These are phyloP conservation scores for Gentiana straminea DNA, from an alignment of 257 asterid genomes.

Conservation along the genomic window DNA sequence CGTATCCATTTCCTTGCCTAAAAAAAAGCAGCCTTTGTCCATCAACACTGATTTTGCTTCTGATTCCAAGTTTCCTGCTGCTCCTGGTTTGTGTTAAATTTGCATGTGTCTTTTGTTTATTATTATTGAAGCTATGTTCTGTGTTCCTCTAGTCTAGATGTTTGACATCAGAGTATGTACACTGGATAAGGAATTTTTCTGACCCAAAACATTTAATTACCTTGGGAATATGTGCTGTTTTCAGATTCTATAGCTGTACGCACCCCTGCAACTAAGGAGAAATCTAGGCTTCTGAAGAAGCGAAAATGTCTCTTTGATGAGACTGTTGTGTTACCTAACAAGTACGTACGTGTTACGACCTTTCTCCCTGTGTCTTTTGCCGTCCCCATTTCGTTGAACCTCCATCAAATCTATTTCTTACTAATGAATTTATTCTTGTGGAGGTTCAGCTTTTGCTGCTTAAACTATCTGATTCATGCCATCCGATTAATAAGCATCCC, in stretches of 20 bases:
- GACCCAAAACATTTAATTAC: constrained; percentile 2
- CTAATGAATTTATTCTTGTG: background rate
- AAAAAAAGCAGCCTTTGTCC: constrained; percentile 21
- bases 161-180: background rate
- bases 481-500: no score
- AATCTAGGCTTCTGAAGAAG: constrained; percentile 36
- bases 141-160: no score
- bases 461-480: no score
- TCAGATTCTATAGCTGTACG: constrained; percentile 34
- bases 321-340: constrained; percentile 29
- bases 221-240: constrained; percentile 15
- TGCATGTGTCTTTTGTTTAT: background rate
- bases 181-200: background rate
- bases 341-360: constrained; percentile 22
- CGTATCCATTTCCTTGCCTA: background rate
- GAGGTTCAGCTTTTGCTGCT: background rate
- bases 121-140: no score
- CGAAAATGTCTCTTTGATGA: constrained; percentile 42
- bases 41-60: constrained; percentile 30
- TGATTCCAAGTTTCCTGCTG: constrained; percentile 37
- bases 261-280: constrained; percentile 70
- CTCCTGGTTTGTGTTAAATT: constrained; percentile 16
- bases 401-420: background rate
- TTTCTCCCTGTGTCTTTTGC: no score
- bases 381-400: background rate